Percentiles rank a stretch among this genome's conserved stretches.
Conservation (phyloP, 192 early-diverging fungal species). For the Chytriomyces hyalinus region DNA sequence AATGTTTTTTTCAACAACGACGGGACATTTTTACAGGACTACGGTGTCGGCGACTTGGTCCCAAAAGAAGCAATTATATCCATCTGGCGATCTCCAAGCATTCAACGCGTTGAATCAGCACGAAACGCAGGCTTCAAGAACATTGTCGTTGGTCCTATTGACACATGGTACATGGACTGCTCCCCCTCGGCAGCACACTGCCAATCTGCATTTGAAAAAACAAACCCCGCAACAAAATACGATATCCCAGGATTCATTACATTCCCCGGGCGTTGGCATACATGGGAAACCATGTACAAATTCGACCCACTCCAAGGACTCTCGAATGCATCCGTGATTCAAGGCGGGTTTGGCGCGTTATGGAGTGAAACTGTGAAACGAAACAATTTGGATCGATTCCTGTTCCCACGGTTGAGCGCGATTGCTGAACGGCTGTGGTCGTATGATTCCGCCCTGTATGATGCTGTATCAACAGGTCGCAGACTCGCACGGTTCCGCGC, state of each 20-base stretch:
- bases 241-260: conserved; percentile 4
- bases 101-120: neutral
- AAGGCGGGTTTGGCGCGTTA: conserved; percentile 38
- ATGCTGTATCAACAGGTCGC: conserved; percentile 1
- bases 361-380: conserved; percentile 35
- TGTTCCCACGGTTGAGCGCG: conserved; percentile 34
- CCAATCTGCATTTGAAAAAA: neutral
- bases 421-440: conserved; percentile 41
- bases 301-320: conserved; percentile 35
- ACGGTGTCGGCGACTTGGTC: neutral
- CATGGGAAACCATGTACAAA: conserved; percentile 40
- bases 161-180: conserved; percentile 29
- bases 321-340: conserved; percentile 9
- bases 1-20: conserved; percentile 1
- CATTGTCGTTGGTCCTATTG: neutral
- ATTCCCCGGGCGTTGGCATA: conserved; percentile 26
- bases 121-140: neutral
- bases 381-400: conserved; percentile 14
- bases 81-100: neutral
- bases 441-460: neutral
- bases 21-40: neutral
- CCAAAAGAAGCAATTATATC: neutral
- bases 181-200: conserved; percentile 15
- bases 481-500: neutral
- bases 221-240: conserved; percentile 1